Conservation (phyloP, 306 rosid genomes). For the Fagus sylvatica region DNA sequence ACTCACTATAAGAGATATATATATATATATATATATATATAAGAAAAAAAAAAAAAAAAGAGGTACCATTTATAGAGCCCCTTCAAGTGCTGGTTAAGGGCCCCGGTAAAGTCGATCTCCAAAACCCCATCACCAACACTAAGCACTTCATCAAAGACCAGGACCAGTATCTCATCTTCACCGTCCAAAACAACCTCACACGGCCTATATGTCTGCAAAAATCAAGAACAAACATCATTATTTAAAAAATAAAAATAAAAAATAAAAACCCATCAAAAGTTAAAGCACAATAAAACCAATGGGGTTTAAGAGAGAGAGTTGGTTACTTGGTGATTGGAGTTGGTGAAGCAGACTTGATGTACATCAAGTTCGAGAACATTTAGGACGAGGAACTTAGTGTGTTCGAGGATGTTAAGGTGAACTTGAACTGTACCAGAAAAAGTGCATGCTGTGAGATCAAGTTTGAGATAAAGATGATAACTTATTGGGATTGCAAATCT, state of each 20-base stretch:
- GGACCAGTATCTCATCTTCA: constrained; percentile 54
- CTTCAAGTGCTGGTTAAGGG: constrained; percentile 48
- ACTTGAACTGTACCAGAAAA: constrained; percentile 48
- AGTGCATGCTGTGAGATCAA: constrained; percentile 48
- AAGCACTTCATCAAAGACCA: constrained; percentile 55
- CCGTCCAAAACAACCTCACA: constrained; percentile 45
- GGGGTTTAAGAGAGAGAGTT: background rate
- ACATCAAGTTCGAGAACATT: constrained; percentile 55
- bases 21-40: background rate
- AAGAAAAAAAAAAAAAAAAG: background rate
- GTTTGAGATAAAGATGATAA: constrained; percentile 56
- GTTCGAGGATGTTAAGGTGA: constrained; percentile 32
- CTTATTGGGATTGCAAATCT: constrained; percentile 46
- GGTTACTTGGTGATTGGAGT: constrained; percentile 44
- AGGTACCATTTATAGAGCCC: constrained; percentile 60
- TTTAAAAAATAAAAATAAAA: background rate
- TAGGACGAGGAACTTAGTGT: constrained; percentile 49
- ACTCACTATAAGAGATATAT: too few relatives aligned
- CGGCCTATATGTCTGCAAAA: constrained; percentile 38
- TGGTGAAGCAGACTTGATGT: constrained; percentile 39
- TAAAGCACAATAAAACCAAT: background rate
- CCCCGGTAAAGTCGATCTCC: constrained; percentile 55
- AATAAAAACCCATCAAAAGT: too few relatives aligned
- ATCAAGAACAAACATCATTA: constrained; percentile 5
- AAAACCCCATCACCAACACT: constrained; percentile 52